Evolutionary conservation across 2,329 filamentous ascomycete genomes (phyloP), one percentile per base, ranked within the genome.

Genomic region (Xylaria sp.): DNA sequence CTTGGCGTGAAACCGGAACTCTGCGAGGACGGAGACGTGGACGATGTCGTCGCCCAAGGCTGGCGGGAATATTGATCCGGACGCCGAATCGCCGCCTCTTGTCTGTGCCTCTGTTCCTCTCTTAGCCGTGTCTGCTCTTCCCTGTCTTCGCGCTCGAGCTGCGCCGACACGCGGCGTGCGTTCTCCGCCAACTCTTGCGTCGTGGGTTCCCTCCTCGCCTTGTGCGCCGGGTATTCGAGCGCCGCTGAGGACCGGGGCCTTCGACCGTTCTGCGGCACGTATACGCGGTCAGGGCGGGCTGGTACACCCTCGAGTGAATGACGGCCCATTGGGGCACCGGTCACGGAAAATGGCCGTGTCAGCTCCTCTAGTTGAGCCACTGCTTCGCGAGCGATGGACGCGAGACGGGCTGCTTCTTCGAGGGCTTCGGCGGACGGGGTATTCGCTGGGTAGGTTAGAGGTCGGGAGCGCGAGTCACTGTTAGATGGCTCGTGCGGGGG

Each of bases 391-490:
- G 72, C 72, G n/a, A 72, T 61, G 1, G 67, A 50, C 20, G 71
- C 66, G 10, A 73, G 71, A 25, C 71, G 71, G 13, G 67, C 69
- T 23, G 69, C 72, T 68, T 73, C 72, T 58, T 72, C 71, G 3
- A 72, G 64, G 9, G 70, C 63, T 36, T 32, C 60, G 32, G 67
- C 41, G 8, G 59, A 46, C 6, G 70, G 65, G 23, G 43, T 15
- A 12, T 63, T 67, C 10, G 52, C 15, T 3, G 39, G 50, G 41
- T 48, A 55, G 6, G 23, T 7, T 12, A 53, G 12, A 23, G 41
- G 18, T 28, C 56, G 60, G 5, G 56, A 15, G 34, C 43, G 60
- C 15, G 68, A 62, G 23, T 61, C 25, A 23, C 41, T 43, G 28
- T 59, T 56, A 12, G 55, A 30, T 18, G 28, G 28, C 9, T 23